These are phyloP conservation scores for Cinnamomum chago DNA, from an alignment of 164 flowering plant species.

Conservation along the genomic window DNA sequence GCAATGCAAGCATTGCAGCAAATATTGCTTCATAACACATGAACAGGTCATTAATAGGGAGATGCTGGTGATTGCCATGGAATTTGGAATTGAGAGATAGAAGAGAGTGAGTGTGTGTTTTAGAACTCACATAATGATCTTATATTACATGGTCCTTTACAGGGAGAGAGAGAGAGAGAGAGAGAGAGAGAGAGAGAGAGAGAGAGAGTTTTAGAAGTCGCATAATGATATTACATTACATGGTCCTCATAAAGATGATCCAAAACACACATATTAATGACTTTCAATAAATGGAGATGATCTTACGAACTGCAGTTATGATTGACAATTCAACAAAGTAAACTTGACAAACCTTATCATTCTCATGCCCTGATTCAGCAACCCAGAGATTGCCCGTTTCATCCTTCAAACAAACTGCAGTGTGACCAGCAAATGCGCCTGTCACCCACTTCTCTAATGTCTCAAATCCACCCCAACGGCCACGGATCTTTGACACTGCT, in stretches of 20 bases:
- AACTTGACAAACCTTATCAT: slow-evolving; percentile 70
- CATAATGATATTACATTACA: not conserved
- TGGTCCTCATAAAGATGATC: not conserved
- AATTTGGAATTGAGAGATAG: no score
- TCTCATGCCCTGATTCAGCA: slow-evolving; percentile 99
- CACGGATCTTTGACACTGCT: slow-evolving; percentile 95
- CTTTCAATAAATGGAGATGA: not conserved
- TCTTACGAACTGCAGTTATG: not conserved
- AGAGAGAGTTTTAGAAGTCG: not conserved
- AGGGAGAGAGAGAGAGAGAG: no score
- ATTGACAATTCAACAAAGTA: not conserved
- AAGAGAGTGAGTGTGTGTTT: no score
- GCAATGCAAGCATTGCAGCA: not conserved
- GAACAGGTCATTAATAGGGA: no score
- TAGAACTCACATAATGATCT: no score
- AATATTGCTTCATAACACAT: no score
- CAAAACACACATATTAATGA: not conserved
- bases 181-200: no score
- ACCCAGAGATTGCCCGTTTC: slow-evolving; percentile 91
- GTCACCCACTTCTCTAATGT: slow-evolving; percentile 99
- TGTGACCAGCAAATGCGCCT: slow-evolving; percentile 98
- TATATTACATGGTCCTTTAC: no score
- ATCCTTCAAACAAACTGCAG: slow-evolving; percentile 97
- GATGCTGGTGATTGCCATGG: no score
- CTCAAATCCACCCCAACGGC: slow-evolving; percentile 99